Evolutionary conservation across 768 basidiomycete genomes (phyloP), one percentile per base, ranked within the genome.

Genomic region (Asterophora lycoperdoides): DNA sequence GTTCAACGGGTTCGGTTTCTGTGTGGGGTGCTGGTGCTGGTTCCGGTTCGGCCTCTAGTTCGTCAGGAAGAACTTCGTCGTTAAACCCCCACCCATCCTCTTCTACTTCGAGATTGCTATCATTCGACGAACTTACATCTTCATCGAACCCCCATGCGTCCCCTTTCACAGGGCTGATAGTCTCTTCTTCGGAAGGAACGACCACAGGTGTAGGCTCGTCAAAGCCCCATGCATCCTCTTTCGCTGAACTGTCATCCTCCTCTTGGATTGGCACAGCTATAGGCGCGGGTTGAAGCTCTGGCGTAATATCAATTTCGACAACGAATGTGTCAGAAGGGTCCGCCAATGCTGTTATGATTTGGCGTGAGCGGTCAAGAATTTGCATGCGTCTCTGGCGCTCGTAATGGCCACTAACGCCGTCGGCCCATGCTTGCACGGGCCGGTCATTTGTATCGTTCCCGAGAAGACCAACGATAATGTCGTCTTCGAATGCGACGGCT

Each of bases 391-490:
- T 67, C 56, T 84, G 80, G 51, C 81, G 80, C 62, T 93, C 92
- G 63, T 93, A 95, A 64, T 91, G 88, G 2, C 73, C 67, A 14
- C 79, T 76, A 9, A 89, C 74, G 4, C 79, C 77, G 41, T 83
- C 76, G 3, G 76, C 78, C 89, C 93, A 95, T 5, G 66, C 58
- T 58, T 78, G 76, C 47, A 94, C 77, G 6, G 81, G 68, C 19
- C 69, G 69, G 38, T 83, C 80, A 5, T 67, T 66, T 10, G 55
- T 47, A 17, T 73, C 75, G 46, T 73, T 76, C 11, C 75, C 75
- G 13, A 87, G 68, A 49, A 84, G 56, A 11, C 63, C 63, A 11
- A 76, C 57, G 13, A 87, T 58, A 43, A 77, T 76, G 30, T 69
- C 65, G 9, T 73, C 68, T 68, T 95, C 93, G 36, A 93, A 86